A percentile compares a stretch with the other conserved stretches of the same genome.
These are phyloP conservation scores for Tribonema minus DNA, from an alignment of 108 stramenopile genomes.

Conservation along the genomic window DNA sequence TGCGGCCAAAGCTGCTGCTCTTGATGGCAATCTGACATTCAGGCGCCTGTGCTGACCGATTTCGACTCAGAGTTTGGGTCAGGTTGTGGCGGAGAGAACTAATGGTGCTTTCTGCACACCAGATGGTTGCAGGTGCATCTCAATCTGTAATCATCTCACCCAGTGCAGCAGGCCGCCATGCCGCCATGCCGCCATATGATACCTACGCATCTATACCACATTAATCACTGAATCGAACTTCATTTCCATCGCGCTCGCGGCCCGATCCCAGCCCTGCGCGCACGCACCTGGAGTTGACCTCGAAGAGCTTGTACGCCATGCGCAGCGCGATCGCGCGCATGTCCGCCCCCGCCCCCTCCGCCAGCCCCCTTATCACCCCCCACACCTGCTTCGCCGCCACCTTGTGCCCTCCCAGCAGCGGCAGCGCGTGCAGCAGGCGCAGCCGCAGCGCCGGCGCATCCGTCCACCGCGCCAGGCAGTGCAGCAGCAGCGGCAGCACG, in stretches of 20 bases:
- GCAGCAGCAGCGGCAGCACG: constrained; percentile 17
- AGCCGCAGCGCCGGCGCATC: neutral
- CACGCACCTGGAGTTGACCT: constrained; percentile 18
- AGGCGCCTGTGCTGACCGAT: too few species aligned
- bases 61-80: too few species aligned
- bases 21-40: too few species aligned
- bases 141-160: neutral
- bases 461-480: neutral
- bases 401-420: constrained; percentile 26
- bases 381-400: constrained; percentile 12
- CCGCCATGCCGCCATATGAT: neutral
- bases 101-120: too few species aligned
- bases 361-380: neutral
- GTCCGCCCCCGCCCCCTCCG: constrained; percentile 1
- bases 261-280: neutral
- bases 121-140: constrained; percentile 9
- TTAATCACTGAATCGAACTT: neutral
- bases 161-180: neutral
- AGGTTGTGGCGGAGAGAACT: too few species aligned
- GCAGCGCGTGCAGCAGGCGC: constrained; percentile 10
- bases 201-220: neutral
- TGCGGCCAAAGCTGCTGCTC: too few species aligned
- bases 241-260: neutral
- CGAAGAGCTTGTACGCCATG: neutral
- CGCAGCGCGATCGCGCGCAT: constrained; percentile 16